Percentiles rank a stretch among this genome's conserved stretches.
Conservation (phyloP, 129 eudicot genomes). For the Helichrysum umbraculigerum region DNA sequence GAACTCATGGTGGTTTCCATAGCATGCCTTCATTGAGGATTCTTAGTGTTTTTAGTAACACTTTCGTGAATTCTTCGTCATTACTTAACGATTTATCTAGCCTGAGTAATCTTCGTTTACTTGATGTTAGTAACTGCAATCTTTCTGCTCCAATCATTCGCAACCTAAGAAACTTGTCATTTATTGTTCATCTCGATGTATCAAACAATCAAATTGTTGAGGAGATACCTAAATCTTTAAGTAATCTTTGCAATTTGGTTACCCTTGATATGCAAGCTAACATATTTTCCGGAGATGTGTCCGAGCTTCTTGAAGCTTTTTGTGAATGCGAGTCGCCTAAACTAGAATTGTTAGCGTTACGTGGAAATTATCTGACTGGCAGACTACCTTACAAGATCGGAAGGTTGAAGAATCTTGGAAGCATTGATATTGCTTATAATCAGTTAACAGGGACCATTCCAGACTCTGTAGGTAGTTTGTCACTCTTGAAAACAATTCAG, state of each 20-base stretch:
- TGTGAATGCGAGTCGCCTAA: slow-evolving; percentile 27
- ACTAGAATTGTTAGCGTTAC: not conserved
- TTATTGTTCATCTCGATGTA: slow-evolving; percentile 17
- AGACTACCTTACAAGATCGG: slow-evolving; percentile 12
- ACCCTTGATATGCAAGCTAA: slow-evolving; percentile 23
- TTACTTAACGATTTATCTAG: slow-evolving; percentile 10
- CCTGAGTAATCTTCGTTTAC: slow-evolving; percentile 16
- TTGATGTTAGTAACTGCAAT: slow-evolving; percentile 27
- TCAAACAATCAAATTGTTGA: slow-evolving; percentile 17
- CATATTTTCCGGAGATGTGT: not conserved
- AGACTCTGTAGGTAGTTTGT: slow-evolving; percentile 12
- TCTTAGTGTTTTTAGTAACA: slow-evolving; percentile 6
- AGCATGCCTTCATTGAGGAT: slow-evolving; percentile 10
- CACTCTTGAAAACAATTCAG: slow-evolving; percentile 7
- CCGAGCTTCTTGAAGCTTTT: slow-evolving; percentile 21
- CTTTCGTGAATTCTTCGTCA: not conserved
- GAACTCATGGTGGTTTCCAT: slow-evolving; percentile 9
- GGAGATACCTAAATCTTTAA: slow-evolving; percentile 15
- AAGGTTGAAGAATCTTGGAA: not conserved
- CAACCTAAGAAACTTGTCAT: not conserved
- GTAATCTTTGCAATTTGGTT: slow-evolving; percentile 18
- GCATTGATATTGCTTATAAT: slow-evolving; percentile 17
- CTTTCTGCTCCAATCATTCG: slow-evolving; percentile 16
- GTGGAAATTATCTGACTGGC: slow-evolving; percentile 18
- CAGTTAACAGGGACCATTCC: slow-evolving; percentile 20